phyloP scores from a whole-genome alignment of 805 yeast genomes.

The Kodamaea leandrae region DNA sequence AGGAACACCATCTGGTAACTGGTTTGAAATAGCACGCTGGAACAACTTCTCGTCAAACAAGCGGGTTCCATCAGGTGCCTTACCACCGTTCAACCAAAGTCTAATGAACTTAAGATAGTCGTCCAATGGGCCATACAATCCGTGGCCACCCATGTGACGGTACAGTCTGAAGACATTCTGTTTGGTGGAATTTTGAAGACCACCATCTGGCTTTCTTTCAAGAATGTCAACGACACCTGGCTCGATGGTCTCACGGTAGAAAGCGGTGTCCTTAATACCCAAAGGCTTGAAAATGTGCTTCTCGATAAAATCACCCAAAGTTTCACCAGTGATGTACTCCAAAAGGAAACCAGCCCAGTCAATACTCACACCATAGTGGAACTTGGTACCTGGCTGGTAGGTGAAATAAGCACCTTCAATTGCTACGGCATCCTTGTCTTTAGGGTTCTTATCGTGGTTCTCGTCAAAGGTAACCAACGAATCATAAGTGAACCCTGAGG shows the following conservation, averaged over 20 bases:
- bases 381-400: constrained; percentile 37
- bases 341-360: constrained; percentile 40
- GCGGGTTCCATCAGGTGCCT: constrained; percentile 32
- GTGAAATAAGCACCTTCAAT: neutral
- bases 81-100: constrained; percentile 39
- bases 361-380: constrained; percentile 35
- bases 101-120: constrained; percentile 40
- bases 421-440: neutral
- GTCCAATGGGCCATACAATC: constrained; percentile 34
- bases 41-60: constrained; percentile 30
- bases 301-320: constrained; percentile 30
- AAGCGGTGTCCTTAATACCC: constrained; percentile 11
- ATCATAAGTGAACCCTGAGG: constrained; percentile 25
- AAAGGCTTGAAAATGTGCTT: constrained; percentile 31
- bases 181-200: neutral
- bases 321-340: constrained; percentile 30
- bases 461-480: constrained; percentile 4
- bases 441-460: neutral
- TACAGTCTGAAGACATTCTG: constrained; percentile 12
- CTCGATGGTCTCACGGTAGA: neutral
- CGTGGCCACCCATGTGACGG: constrained; percentile 44
- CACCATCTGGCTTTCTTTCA: neutral
- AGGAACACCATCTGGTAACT: constrained; percentile 25
- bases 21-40: constrained; percentile 31
- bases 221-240: neutral